Conservation (phyloP, 495 filamentous ascomycete species). For the Penicillium atrosanguineum region DNA sequence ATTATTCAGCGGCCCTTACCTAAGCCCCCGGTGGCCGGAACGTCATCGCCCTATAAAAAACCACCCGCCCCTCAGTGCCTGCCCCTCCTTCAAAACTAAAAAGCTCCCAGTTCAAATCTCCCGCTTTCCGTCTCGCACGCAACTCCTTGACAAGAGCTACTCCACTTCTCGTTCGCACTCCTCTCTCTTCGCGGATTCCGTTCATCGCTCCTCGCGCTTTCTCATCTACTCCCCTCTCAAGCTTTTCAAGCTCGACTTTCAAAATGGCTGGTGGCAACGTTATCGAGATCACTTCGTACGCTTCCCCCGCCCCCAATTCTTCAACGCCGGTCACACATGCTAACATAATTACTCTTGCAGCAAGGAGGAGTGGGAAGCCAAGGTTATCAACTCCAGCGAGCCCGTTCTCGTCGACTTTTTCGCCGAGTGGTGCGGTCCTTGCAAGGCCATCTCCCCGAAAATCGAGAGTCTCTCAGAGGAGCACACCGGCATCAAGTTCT, state of each 20-base stretch:
- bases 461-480: slow-evolving; percentile 61
- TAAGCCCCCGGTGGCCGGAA: slow-evolving; percentile 18
- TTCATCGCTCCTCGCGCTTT: slow-evolving; percentile 25
- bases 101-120: slow-evolving; percentile 21
- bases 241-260: slow-evolving; percentile 47
- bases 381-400: slow-evolving; percentile 29
- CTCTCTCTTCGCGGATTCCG: slow-evolving; percentile 8
- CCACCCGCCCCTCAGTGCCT: slow-evolving; percentile 23
- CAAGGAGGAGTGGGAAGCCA: slow-evolving; percentile 51
- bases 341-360: slow-evolving; percentile 40
- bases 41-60: slow-evolving; percentile 32
- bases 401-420: slow-evolving; percentile 82
- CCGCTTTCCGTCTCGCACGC: slow-evolving; percentile 16
- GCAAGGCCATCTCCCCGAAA: slow-evolving; percentile 80
- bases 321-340: slow-evolving; percentile 4
- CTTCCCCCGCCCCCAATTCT: not conserved
- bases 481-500: slow-evolving; percentile 63
- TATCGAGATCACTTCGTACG: slow-evolving; percentile 33
- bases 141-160: slow-evolving; percentile 15
- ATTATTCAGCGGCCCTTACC: slow-evolving; percentile 25
- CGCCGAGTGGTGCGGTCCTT: slow-evolving; percentile 92
- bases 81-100: slow-evolving; percentile 21
- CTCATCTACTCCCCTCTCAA: slow-evolving; percentile 29
- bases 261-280: slow-evolving; percentile 51
- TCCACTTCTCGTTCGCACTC: slow-evolving; percentile 30